Base-by-base conservation (phyloP, 2,329 filamentous ascomycete species). In the Aspergillaceae sp. region DNA sequence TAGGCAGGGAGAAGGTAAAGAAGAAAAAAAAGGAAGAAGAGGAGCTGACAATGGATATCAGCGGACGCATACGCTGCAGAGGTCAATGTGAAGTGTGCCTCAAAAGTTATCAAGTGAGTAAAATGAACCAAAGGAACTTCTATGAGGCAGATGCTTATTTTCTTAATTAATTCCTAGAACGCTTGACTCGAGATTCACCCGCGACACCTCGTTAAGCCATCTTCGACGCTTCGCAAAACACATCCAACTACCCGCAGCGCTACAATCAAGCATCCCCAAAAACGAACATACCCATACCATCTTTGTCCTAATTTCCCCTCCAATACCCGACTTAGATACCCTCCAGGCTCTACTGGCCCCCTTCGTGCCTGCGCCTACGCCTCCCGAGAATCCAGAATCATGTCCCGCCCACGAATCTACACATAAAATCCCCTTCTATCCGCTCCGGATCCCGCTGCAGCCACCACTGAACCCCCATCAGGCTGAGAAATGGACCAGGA, bases 31-130 rank as follows among this genome's bases (percentile, higher is more conserved):
- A 4, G 2, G 7, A 11, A 37, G 29, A 7, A 40, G n/a, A 26
- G 19, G 30, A 32, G 34, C 46, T 54, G 35, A 53, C 45, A 48
- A 49, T 56, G 34, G 51, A 45, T 28, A n/a, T 3, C 48, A 73
- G 70, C 54, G 29, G 63, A 70, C 43, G 70, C 70, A 9, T 70
- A 68, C 45, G 65, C 69, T 41, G 64, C 65, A 19, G 69, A 72
- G 56, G 66, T 74, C 46, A 65, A 68, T 38, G 59, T 69, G 40
- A 72, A 69, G 56, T 59, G 61, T 44, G 69, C 70, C 7, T 68
- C 67, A 11, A 68, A 67, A 49, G 68, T 70, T 40, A 57, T 69
- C 43, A 69, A 71, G 70, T 72, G 54, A 48, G 63, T 49, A 19
- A 26, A 38, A 6, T 5, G 26, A 28, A 4, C 1, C 9, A 28